Evolutionary conservation across 2,329 filamentous ascomycete genomes (phyloP).

Genomic region (Phoma sp.): DNA sequence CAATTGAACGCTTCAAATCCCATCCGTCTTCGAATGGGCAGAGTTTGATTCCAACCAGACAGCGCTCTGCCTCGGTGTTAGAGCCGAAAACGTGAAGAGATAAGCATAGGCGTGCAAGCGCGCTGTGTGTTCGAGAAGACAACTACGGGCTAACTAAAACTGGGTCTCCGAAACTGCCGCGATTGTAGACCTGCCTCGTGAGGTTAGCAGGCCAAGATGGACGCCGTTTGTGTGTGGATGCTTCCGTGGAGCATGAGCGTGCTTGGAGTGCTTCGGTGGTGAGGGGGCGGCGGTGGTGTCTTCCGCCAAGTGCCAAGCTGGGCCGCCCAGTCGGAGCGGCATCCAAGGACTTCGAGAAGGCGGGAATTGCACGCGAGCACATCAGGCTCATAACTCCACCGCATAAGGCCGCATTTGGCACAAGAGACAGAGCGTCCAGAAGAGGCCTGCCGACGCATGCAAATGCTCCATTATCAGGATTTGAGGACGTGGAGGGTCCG

Average conservation of each 20-base stretch:
- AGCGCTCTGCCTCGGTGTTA: slow-evolving; percentile 6
- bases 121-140: slow-evolving; percentile 22
- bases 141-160: neutral
- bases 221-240: slow-evolving; percentile 11
- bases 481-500: neutral
- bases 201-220: slow-evolving; percentile 8
- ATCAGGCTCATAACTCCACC: neutral
- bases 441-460: neutral
- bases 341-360: neutral
- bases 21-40: slow-evolving; percentile 5
- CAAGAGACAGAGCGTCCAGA: neutral
- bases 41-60: slow-evolving; percentile 8
- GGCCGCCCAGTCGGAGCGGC: slow-evolving; percentile 6
- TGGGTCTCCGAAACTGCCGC: slow-evolving; percentile 12
- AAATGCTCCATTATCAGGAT: neutral
- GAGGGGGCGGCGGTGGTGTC: slow-evolving; percentile 1
- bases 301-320: slow-evolving; percentile 2
- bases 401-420: neutral
- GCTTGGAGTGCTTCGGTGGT: slow-evolving; percentile 15
- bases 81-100: slow-evolving; percentile 23
- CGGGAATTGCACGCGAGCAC: slow-evolving; percentile 6
- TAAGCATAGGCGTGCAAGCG: slow-evolving; percentile 22
- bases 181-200: slow-evolving; percentile 21
- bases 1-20: slow-evolving; percentile 3
- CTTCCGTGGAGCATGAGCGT: slow-evolving; percentile 11